Evolutionary conservation across 768 basidiomycete genomes (phyloP).

Genomic region (Baorangia bicolor): DNA sequence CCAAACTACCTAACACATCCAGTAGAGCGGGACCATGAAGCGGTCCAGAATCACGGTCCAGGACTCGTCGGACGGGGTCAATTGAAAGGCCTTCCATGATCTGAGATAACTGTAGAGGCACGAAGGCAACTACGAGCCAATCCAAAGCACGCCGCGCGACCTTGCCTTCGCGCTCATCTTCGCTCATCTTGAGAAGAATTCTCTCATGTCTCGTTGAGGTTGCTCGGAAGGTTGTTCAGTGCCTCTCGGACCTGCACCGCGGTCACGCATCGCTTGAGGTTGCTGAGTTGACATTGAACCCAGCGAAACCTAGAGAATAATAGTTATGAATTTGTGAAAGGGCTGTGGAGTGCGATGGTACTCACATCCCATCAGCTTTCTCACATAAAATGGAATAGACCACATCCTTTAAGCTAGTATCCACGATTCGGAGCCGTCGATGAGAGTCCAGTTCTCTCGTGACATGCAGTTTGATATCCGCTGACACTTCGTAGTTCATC

Average conservation of each 20-base stretch:
- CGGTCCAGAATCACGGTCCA: not conserved
- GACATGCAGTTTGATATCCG: constrained; percentile 6
- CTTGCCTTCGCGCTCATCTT: not conserved
- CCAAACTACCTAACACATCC: not conserved
- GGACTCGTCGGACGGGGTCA: not conserved
- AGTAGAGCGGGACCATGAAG: not conserved
- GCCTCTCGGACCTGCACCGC: not conserved
- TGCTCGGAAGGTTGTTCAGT: not conserved
- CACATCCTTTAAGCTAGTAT: not conserved
- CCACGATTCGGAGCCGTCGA: not conserved
- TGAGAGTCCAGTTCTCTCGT: constrained; percentile 2
- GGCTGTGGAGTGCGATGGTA: not conserved
- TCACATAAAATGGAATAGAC: not conserved
- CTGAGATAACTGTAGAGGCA: not conserved
- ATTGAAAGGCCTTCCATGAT: not conserved
- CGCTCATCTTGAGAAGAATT: not conserved
- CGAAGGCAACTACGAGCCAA: not conserved
- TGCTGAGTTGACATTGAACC: constrained; percentile 14
- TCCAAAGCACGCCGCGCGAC: not conserved
- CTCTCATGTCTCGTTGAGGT: constrained; percentile 3
- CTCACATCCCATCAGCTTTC: constrained; percentile 13
- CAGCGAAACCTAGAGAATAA: constrained; percentile 13
- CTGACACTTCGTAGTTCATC: not conserved
- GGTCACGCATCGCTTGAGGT: not conserved
- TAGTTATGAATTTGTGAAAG: not conserved